Evolutionary conservation across 495 filamentous ascomycete genomes (phyloP), one percentile per base, ranked within the genome.

Genomic region (Aspergillus avenaceus): DNA sequence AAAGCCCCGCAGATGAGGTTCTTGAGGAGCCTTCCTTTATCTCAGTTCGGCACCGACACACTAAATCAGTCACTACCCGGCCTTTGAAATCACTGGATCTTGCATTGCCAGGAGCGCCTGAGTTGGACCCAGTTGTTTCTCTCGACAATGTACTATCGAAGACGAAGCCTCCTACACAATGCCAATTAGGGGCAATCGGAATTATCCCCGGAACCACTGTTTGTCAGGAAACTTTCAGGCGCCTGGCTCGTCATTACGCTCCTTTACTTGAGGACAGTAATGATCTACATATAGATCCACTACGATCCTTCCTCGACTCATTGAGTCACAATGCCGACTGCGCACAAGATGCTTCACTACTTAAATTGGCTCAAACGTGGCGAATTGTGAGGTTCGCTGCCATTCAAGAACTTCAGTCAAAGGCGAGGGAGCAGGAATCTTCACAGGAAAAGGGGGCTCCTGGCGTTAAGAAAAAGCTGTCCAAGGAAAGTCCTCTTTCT

Each of bases 301-400:
- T 83, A 24, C 70, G 70, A 9, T 72, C 77, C 9, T 62, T 86
- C 26, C 57, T 72, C 8, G 58, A 62, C 1, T 83, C 83, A 12
- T 66, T 87, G 2, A 76, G 83, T 46, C 70, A 73, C 23, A 90
- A 86, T 67, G 85, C 85, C 9, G 69, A 65, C 42, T 72, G 80
- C 41, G 81, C 85, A 4, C 81, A 85, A 53, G 71, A 74, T 13
- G 70, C 78, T 22, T 77, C 77, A 22, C 71, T 82, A 48, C 78
- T 80, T 56, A 80, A 82, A 12, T 67, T 89, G 11, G 83, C 87
- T 7, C 87, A 90, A 58, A 88, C 85, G 4, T 91, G 87, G 87
- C 81, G 82, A 28, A 77, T 89, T 26, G 62, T 90, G 14, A 81
- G 78, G 18, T 83, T 78, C 49, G 79, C 80, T 19, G 74, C 86